phyloP scores from a whole-genome alignment of 202 grass and related monocot genomes.

The Setaria italica region DNA sequence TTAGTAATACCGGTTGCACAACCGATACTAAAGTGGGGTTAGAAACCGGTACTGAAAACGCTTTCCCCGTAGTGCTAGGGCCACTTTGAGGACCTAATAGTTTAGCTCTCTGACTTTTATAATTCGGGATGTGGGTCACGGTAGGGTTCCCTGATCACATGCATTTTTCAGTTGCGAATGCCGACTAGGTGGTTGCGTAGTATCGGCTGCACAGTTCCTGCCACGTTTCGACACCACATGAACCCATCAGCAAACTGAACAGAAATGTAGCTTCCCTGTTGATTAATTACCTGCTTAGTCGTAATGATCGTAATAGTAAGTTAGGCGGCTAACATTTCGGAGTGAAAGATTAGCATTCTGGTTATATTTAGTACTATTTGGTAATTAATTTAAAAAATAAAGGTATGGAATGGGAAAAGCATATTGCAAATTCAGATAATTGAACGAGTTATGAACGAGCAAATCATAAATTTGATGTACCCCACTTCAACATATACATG shows the following conservation, averaged over 20 bases:
- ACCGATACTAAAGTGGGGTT: too few relatives aligned
- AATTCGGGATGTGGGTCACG: slow-evolving; percentile 25
- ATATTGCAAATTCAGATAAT: neutral
- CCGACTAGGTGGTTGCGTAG: slow-evolving; percentile 36
- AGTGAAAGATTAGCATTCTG: neutral
- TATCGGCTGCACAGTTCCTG: slow-evolving; percentile 34
- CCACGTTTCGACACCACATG: slow-evolving; percentile 54
- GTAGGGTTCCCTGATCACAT: slow-evolving; percentile 44
- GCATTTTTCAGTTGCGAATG: slow-evolving; percentile 46
- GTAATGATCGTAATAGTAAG: neutral
- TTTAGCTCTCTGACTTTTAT: slow-evolving; percentile 25
- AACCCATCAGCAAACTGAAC: neutral
- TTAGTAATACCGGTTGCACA: too few relatives aligned
- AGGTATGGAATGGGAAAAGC: neutral
- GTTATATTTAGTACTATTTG: neutral
- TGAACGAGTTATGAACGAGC: neutral
- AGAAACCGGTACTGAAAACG: too few relatives aligned
- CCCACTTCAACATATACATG: neutral
- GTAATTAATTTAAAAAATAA: neutral
- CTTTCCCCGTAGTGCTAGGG: too few relatives aligned
- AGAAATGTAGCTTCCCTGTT: neutral
- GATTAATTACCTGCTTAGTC: neutral
- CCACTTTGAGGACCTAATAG: neutral
- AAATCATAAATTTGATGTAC: neutral
- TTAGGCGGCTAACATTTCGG: neutral